These are phyloP conservation scores for Ulota crispa DNA, from an alignment of 225 moss, liverwort and hornwort species.

Conservation along the genomic window DNA sequence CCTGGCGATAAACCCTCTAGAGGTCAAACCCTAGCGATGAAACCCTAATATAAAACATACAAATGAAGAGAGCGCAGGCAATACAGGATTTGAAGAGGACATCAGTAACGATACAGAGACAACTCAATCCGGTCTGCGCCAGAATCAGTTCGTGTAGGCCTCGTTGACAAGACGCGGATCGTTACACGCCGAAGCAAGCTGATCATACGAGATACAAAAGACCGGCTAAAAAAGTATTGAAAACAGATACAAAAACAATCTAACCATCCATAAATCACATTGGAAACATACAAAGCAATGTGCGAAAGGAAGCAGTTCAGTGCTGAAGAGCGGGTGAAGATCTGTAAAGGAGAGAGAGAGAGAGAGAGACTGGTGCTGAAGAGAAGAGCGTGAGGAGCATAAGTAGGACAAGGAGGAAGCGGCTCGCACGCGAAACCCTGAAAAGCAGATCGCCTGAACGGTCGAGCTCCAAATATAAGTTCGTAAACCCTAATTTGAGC, in stretches of 20 bases:
- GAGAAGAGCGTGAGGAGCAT: fast-evolving
- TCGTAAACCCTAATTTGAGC: not conserved
- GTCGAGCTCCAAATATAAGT: not conserved
- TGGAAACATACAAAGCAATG: not conserved
- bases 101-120: constrained; percentile 43
- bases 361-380: too few relatives aligned
- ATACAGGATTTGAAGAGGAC: constrained; percentile 8
- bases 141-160: constrained; percentile 23
- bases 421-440: constrained; percentile 8
- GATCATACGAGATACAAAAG: constrained; percentile 50
- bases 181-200: constrained; percentile 30
- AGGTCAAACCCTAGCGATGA: fast-evolving
- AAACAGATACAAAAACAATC: fast-evolving
- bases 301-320: fast-evolving
- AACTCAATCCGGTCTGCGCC: constrained; percentile 50
- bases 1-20: fast-evolving
- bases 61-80: fast-evolving
- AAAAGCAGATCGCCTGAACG: not conserved
- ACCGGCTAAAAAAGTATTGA: not conserved
- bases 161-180: constrained; percentile 40
- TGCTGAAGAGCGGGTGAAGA: fast-evolving
- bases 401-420: constrained; percentile 1
- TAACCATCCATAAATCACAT: not conserved
- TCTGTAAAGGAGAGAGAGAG: fast-evolving
- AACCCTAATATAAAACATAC: fast-evolving